Base-by-base conservation (phyloP, 129 eudicot genomes). In the Helianthus annuus region DNA sequence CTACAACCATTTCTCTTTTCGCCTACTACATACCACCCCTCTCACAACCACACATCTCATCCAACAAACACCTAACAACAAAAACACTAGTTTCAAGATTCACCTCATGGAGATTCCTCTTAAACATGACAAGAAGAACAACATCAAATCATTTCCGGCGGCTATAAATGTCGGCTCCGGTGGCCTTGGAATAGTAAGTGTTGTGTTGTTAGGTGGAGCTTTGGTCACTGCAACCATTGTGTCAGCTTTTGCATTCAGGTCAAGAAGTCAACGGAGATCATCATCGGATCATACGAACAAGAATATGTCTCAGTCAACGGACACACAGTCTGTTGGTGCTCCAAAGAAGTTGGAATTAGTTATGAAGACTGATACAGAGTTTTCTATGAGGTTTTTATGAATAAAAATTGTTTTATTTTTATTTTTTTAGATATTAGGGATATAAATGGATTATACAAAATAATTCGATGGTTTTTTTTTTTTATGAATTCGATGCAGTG, bases 131-230 rank as follows among this genome's bases (percentile, higher is more conserved):
- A 74, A 51, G 9, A 39, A 60, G 15, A 75, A 76, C 69, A 68
- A 39, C 32, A 10, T 55, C 59, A 79, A 38, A 74, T 36, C 46
- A 46, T n/a, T 57, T 39, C 79, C 75, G 44, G 39, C 40, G 81
- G 10, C 64, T 13, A 36, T 86, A 11, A 72, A 75, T 8, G 45
- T 82, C 7, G 79, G 61, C 17, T 77, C 78, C 22, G 79, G 56
- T 16, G 38, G 76, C 38, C 81, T 82, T 67, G 87, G 83, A 10
- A 42, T 85, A 10, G 87, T 85, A 24, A 85, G 83, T 12, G 29
- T 88, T 29, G 36, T 86, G 53, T 68, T 89, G 64, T 16, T 86
- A 19, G 92, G 89, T 61, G 92, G 89, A 42, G 87, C 79, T 14
- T 55, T 86, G 59, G 87, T 83, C 24, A 63, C 89, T 57, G 84